A percentile compares a stretch with the other conserved stretches of the same genome.
Evolutionary conservation across 805 yeast genomes (phyloP).

Genomic region (Torulaspora gathmanii): DNA sequence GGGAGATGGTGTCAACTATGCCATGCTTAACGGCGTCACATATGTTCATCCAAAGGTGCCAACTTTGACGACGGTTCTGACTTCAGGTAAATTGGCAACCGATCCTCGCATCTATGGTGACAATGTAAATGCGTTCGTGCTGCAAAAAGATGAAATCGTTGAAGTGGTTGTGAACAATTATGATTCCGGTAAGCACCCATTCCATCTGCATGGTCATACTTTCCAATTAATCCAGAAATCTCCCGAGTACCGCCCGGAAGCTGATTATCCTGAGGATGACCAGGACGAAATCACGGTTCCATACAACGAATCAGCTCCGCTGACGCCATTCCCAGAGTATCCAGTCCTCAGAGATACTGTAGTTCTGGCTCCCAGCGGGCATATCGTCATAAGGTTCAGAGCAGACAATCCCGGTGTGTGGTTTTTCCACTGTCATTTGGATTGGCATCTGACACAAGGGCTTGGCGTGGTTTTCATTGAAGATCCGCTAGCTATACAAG

Average conservation of each 20-base stretch:
- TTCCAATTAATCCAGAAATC: slow-evolving; percentile 60
- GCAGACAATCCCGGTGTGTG: slow-evolving; percentile 92
- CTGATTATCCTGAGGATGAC: slow-evolving; percentile 23
- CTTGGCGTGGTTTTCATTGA: slow-evolving; percentile 67
- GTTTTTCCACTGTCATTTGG: slow-evolving; percentile 90
- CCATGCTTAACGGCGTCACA: slow-evolving; percentile 66
- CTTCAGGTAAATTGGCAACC: slow-evolving; percentile 53
- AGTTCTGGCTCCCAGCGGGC: slow-evolving; percentile 61
- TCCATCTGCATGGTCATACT: slow-evolving; percentile 72
- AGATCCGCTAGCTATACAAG: slow-evolving; percentile 54
- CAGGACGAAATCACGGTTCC: slow-evolving; percentile 42
- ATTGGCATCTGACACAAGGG: slow-evolving; percentile 82
- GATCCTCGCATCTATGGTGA: slow-evolving; percentile 68
- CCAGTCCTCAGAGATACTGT: slow-evolving; percentile 72
- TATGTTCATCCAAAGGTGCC: slow-evolving; percentile 68
- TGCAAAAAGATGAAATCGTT: slow-evolving; percentile 57
- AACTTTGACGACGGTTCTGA: slow-evolving; percentile 56
- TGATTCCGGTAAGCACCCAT: slow-evolving; percentile 77
- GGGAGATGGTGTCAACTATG: slow-evolving; percentile 71
- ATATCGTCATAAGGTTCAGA: slow-evolving; percentile 62
- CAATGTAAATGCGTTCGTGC: slow-evolving; percentile 57
- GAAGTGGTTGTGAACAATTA: slow-evolving; percentile 74
- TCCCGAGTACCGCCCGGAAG: slow-evolving; percentile 46
- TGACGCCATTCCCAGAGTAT: slow-evolving; percentile 45
- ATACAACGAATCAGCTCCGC: slow-evolving; percentile 45